Evolutionary conservation across 495 filamentous ascomycete genomes (phyloP), one percentile per base, ranked within the genome.

Genomic region (Symbiotaphrina buchneri): DNA sequence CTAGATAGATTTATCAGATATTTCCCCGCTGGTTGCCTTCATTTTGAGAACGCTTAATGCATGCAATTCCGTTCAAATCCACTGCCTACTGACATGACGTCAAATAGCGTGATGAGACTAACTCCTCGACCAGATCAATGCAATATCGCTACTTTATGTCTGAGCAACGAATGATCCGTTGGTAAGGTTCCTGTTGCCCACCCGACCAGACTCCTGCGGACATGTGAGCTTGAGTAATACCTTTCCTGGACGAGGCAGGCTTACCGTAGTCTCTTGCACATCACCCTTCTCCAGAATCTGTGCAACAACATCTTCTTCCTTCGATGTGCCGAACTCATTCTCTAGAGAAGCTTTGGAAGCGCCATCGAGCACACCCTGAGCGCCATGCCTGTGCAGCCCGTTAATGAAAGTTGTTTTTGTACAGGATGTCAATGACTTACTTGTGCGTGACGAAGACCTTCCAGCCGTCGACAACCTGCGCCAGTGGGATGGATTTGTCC

Each of bases 401-500:
- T n/a, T n/a, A n/a, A n/a, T n/a, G n/a, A n/a, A n/a, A n/a, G n/a
- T n/a, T n/a, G n/a, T n/a, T n/a, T n/a, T n/a, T n/a, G n/a, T n/a
- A n/a, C 14, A 8, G 11, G 21, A 36, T 23, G 20, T 33, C 20
- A 36, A 23, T 19, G 27, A 44, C 78, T 52, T 66, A 95, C 87
- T 71, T 80, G 51, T 91, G 77, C 21, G 83, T 87, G 2, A 75
- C 58, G 39, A 94, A 93, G 43, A 97, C 61, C 64, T 91, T 77
- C 62, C 75, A 95, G 7, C 76, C 65, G 32, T 71, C 77, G 17
- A 93, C 61, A n/a, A 97, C 81, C 39, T 93, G 65, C 1, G 73
- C 61, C 14, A 95, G 54, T 8, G 87, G 74, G 23, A 83, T 59
- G 6, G 64, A 71, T 43, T 68, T 68, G 57, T 97, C 84, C 10